Evolutionary conservation across 176 grass and related monocot species (phyloP).

Genomic region (Canna indica): DNA sequence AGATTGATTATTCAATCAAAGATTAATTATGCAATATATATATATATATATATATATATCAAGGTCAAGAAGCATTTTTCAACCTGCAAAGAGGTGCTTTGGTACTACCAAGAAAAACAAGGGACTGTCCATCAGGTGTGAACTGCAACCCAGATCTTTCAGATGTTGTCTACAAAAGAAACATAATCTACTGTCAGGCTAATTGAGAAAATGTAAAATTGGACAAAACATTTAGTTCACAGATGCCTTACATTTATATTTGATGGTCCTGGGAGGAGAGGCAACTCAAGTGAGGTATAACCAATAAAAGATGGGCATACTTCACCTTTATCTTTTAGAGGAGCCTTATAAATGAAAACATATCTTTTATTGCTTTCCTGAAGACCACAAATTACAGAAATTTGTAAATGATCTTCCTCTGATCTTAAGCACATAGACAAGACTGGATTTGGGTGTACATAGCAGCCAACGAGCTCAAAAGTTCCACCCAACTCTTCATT

Average conservation of each 20-base stretch:
- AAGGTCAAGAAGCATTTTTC: background rate
- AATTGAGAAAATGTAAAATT: background rate
- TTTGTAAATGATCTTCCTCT: slow-evolving; percentile 36
- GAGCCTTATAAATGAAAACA: slow-evolving; percentile 53
- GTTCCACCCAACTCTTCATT: slow-evolving; percentile 19
- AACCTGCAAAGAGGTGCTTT: slow-evolving; percentile 82
- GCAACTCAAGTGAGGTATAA: slow-evolving; percentile 50
- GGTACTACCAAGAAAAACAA: slow-evolving; percentile 51
- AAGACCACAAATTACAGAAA: slow-evolving; percentile 65
- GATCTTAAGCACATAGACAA: slow-evolving; percentile 58
- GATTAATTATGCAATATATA: background rate
- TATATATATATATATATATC: background rate
- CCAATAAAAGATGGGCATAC: slow-evolving; percentile 54
- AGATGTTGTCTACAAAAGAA: slow-evolving; percentile 39
- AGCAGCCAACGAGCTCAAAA: slow-evolving; percentile 43
- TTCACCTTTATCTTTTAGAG: slow-evolving; percentile 28
- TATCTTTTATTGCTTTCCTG: slow-evolving; percentile 40
- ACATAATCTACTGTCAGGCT: background rate
- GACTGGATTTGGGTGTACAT: slow-evolving; percentile 54
- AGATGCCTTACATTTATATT: slow-evolving; percentile 47
- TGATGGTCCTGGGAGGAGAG: slow-evolving; percentile 33
- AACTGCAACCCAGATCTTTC: slow-evolving; percentile 61
- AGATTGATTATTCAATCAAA: slow-evolving; percentile 27
- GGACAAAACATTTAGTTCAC: slow-evolving; percentile 4
- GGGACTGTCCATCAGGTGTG: slow-evolving; percentile 50